Conservation (phyloP, 1,284 basidiomycete species). For the Fomitiporia mediterranea region DNA sequence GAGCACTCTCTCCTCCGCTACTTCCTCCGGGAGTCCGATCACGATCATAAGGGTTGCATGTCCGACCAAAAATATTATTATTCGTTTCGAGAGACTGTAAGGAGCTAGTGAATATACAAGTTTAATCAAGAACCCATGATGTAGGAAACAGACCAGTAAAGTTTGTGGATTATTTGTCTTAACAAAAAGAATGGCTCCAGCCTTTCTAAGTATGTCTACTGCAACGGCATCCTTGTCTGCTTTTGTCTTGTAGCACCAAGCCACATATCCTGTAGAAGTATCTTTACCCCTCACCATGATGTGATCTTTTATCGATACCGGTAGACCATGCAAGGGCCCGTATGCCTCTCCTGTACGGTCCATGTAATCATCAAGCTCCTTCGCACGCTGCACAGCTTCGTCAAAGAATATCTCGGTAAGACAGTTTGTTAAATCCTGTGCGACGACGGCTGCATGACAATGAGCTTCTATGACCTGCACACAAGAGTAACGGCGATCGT, state of each 20-base stretch:
- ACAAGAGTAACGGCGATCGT: slow-evolving; percentile 31
- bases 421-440: slow-evolving; percentile 44
- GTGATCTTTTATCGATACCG: slow-evolving; percentile 54
- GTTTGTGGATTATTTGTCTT: slow-evolving; percentile 57
- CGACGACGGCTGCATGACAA: slow-evolving; percentile 34
- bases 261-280: slow-evolving; percentile 46
- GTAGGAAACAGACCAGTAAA: slow-evolving; percentile 35
- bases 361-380: slow-evolving; percentile 45
- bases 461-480: slow-evolving; percentile 33
- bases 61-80: slow-evolving; percentile 51
- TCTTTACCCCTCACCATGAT: slow-evolving; percentile 44
- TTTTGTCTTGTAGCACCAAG: slow-evolving; percentile 43
- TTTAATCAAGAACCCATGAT: slow-evolving; percentile 3
- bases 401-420: slow-evolving; percentile 53
- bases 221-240: slow-evolving; percentile 41
- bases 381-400: slow-evolving; percentile 47
- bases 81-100: slow-evolving; percentile 42
- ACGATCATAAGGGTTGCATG: slow-evolving; percentile 51
- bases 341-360: slow-evolving; percentile 42
- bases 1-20: slow-evolving; percentile 60
- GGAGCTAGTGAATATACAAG: slow-evolving; percentile 21
- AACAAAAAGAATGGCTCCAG: slow-evolving; percentile 53
- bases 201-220: slow-evolving; percentile 43
- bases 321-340: slow-evolving; percentile 59
- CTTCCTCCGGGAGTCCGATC: slow-evolving; percentile 53